Evolutionary conservation across 2,329 filamentous ascomycete species (phyloP), one percentile per base, ranked within the genome.

Genomic region (Rutstroemia sp.): DNA sequence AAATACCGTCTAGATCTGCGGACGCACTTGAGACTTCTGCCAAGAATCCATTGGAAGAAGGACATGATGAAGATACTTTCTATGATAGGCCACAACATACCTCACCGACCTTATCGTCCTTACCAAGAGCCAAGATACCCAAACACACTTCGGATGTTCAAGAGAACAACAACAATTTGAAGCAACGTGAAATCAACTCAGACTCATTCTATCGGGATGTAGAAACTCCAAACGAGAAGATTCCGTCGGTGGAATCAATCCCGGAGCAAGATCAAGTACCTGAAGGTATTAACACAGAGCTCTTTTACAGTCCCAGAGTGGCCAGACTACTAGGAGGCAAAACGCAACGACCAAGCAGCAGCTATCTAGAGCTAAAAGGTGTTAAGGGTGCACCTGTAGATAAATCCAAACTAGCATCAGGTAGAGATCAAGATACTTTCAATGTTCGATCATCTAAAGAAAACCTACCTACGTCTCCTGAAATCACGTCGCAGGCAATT

Each of bases 261-360:
- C 64, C 69, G 37, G 68, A 71, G 51, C 67, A 75, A 55, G 73
- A 77, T 17, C 73, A 78, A n/a, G 58, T 78, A 16, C 75, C 81
- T 4, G 78, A 82, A 53, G 82, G 78, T 48, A 73, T 84, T 64
- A 77, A 86, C 64, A 76, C 78, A 5, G 78, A 82, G 61, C 69
- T 87, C 0, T 87, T 87, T 65, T 79, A 80, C 56, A 86, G 79
- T 54, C 78, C 77, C 3, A 76, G 75, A 54, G 78, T 84, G 19
- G 78, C 81, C 27, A 76, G 72, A 58, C 73, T 81, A 68, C 70
- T 86, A 14, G 76, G 78, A 30, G 73, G 73, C 30, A 74, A 77
- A 59, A 69, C 69, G 54, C 62, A 67, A 51, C 56, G 44, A 16
- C 46, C 37, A 61, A 19, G 14, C 55, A 47, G 48, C 41, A 47